Evolutionary conservation across 306 rosid species (phyloP).

Genomic region (Calophaca sinica): DNA sequence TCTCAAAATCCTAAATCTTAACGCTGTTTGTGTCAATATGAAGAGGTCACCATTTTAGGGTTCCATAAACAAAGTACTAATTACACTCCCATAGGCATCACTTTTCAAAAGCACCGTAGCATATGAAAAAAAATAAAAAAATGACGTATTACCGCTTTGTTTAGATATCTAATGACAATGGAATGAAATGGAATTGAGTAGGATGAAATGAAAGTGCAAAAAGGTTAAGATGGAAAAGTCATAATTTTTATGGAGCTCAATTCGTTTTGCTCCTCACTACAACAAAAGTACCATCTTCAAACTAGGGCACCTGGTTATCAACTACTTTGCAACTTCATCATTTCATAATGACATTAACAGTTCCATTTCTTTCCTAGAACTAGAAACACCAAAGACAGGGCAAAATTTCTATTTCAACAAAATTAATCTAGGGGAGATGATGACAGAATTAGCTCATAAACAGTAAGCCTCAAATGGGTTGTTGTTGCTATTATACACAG

Average conservation of each 20-base stretch:
- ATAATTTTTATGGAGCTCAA: background rate
- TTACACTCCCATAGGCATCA: background rate
- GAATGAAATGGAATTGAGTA: conserved; percentile 15
- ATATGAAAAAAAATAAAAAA: background rate
- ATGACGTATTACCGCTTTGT: background rate
- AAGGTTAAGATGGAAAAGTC: background rate
- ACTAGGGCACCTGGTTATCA: background rate
- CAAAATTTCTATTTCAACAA: background rate
- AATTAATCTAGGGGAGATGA: too few relatives aligned
- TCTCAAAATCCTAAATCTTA: conserved; percentile 37
- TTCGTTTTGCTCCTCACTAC: background rate
- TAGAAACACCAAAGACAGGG: background rate
- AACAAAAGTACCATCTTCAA: conserved; percentile 14
- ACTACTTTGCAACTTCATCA: background rate
- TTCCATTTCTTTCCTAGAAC: conserved; percentile 1
- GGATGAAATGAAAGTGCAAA: background rate
- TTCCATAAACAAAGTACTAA: conserved; percentile 35
- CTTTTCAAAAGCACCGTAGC: background rate
- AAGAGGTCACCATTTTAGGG: background rate
- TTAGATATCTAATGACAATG: conserved; percentile 5
- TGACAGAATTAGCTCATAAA: too few relatives aligned
- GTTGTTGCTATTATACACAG: too few relatives aligned
- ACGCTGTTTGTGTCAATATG: background rate
- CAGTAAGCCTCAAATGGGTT: too few relatives aligned
- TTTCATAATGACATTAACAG: conserved; percentile 20